A percentile compares a stretch with the other conserved stretches of the same genome.
Conservation (phyloP, 2,329 filamentous ascomycete genomes). For the Aureobasidium sp. region DNA sequence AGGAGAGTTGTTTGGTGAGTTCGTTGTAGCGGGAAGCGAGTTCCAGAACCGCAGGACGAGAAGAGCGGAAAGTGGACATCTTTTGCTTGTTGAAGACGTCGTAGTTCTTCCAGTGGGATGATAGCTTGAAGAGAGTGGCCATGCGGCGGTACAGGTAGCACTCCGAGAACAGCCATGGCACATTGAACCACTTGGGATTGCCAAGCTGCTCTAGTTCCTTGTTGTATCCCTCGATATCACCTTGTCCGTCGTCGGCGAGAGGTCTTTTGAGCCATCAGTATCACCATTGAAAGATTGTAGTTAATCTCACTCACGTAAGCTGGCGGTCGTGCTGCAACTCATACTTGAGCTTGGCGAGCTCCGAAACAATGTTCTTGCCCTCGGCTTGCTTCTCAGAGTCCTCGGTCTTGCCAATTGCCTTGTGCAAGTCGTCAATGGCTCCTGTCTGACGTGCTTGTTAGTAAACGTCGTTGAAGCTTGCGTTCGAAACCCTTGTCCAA, state of each 20-base stretch:
- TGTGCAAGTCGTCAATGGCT: constrained; percentile 90
- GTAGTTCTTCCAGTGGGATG: constrained; percentile 78
- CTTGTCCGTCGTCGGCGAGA: constrained; percentile 64
- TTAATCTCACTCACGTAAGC: constrained; percentile 52
- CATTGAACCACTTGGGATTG: constrained; percentile 70
- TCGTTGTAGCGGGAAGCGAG: constrained; percentile 71
- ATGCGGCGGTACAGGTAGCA: constrained; percentile 92
- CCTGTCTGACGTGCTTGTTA: constrained; percentile 54
- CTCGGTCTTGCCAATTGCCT: constrained; percentile 51
- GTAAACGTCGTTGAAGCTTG: neutral
- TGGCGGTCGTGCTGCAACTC: constrained; percentile 83
- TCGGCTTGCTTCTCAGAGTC: constrained; percentile 62
- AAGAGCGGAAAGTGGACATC: constrained; percentile 84
- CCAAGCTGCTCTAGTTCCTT: constrained; percentile 68
- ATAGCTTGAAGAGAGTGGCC: constrained; percentile 66
- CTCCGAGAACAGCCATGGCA: constrained; percentile 84
- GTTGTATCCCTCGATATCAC: constrained; percentile 77
- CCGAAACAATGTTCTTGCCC: constrained; percentile 76
- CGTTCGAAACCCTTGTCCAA: neutral
- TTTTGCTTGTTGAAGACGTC: constrained; percentile 88
- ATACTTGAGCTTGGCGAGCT: constrained; percentile 80
- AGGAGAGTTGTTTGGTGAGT: constrained; percentile 58
- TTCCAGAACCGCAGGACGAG: constrained; percentile 75
- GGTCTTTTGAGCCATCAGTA: constrained; percentile 43
- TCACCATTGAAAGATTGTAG: neutral